Evolutionary conservation across 1,284 basidiomycete genomes (phyloP), one percentile per base, ranked within the genome.

Genomic region (Macrocystidia cucumis): DNA sequence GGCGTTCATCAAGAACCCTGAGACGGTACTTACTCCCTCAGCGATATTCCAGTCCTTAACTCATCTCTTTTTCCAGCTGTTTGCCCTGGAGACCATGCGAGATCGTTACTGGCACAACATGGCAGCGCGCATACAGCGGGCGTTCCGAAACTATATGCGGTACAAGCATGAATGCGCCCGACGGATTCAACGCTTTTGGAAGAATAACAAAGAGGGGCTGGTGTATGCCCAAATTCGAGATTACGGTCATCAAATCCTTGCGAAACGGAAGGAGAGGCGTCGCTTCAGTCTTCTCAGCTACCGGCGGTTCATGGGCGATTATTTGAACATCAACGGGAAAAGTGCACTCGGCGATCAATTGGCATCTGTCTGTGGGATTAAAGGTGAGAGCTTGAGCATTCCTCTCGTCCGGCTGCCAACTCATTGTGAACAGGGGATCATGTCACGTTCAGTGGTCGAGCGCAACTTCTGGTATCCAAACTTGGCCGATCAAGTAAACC

Each of bases 101-200:
- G 96, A 98, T 56, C 79, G 88, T 39, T 99, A 98, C 63, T 99
- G 96, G 96, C 96, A 99, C 62, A 98, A 98, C 56, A 99, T 98
- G 95, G 95, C 95, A 0, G 79, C 67, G 26, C 84, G 95, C 32
- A 99, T 99, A 37, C 96, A 99, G 61, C 82, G 95, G 24, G 92
- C 92, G 3, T 99, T 84, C 78, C 74, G 95, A 42, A 95, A 96
- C 55, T 97, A 95, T 56, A 74, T 95, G 69, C 78, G 95, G 13
- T 91, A 96, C 64, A 91, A 91, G 62, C 76, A 93, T 47, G 96
- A 98, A 55, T 95, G 91, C 48, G 96, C 96, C 6, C 77, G 76
- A 29, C 84, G 92, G 43, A 98, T 99, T 42, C 96, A 98, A 59
- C 70, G 93, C 33, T 97, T 97, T 75, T 99, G 95, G 95, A 91